These are phyloP conservation scores for Stellera chamaejasme DNA, from an alignment of 345 rosid species.

Conservation along the genomic window DNA sequence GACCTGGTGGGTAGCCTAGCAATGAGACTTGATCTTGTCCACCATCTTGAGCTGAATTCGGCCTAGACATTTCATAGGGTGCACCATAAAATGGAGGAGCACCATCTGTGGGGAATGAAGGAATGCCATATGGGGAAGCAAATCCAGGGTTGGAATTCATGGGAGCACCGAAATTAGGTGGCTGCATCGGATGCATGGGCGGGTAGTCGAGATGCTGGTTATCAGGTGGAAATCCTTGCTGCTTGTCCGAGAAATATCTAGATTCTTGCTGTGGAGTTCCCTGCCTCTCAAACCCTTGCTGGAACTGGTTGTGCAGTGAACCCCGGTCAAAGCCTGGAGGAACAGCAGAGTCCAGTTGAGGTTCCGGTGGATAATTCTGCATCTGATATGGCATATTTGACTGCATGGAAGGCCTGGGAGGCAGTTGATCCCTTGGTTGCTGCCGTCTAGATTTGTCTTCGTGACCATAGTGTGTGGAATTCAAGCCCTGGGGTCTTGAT, in stretches of 20 bases:
- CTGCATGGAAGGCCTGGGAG: constrained; percentile 43
- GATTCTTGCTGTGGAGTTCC: constrained; percentile 40
- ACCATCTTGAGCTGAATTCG: constrained; percentile 40
- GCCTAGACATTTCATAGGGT: constrained; percentile 44
- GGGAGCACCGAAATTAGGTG: constrained; percentile 52
- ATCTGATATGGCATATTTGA: constrained; percentile 42
- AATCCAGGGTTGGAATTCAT: constrained; percentile 51
- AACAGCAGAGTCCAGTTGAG: constrained; percentile 33
- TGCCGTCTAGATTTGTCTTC: constrained; percentile 49
- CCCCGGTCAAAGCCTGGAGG: constrained; percentile 65
- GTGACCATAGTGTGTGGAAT: constrained; percentile 44
- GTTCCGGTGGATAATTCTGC: constrained; percentile 37
- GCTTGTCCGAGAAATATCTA: constrained; percentile 40
- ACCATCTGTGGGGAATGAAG: constrained; percentile 59
- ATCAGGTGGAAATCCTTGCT: constrained; percentile 40
- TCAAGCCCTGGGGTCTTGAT: constrained; percentile 47
- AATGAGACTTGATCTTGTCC: constrained; percentile 72
- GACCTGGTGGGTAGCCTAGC: constrained; percentile 59
- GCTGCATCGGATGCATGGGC: constrained; percentile 52
- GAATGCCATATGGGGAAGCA: constrained; percentile 50
- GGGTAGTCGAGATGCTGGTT: constrained; percentile 57
- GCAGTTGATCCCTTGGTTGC: constrained; percentile 48
- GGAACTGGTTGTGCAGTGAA: constrained; percentile 32
- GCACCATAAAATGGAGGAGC: constrained; percentile 54
- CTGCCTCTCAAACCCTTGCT: constrained; percentile 25